phyloP scores from a whole-genome alignment of 345 rosid genomes.

The Erucastrum elatum region DNA sequence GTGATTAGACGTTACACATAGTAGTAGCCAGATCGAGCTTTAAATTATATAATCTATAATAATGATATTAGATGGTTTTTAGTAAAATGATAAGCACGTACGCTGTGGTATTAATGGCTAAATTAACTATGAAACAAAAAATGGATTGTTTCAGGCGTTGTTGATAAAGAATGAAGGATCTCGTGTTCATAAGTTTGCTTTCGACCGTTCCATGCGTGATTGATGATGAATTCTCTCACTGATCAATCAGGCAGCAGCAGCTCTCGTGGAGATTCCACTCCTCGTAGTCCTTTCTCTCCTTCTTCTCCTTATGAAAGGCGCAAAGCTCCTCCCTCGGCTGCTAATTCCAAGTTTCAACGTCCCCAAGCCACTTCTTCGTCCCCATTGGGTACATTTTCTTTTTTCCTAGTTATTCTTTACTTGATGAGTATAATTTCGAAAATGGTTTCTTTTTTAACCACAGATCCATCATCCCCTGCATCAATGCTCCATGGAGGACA shows the following conservation, averaged over 20 bases:
- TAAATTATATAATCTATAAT: neutral
- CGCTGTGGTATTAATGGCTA: conserved; percentile 14
- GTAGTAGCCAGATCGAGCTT: conserved; percentile 7
- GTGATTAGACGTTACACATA: conserved; percentile 6
- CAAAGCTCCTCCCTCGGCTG: conserved; percentile 32
- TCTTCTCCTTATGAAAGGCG: conserved; percentile 49
- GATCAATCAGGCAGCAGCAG: conserved; percentile 42
- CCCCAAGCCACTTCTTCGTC: conserved; percentile 37
- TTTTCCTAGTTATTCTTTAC: neutral
- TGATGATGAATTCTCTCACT: conserved; percentile 39
- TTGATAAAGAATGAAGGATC: conserved; percentile 39
- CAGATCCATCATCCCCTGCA: conserved; percentile 59
- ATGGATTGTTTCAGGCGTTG: conserved; percentile 29
- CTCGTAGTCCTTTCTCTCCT: conserved; percentile 40
- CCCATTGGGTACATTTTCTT: conserved; percentile 44
- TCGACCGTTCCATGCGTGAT: neutral
- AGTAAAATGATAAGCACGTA: neutral
- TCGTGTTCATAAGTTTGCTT: conserved; percentile 36
- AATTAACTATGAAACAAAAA: neutral
- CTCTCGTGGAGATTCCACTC: conserved; percentile 34
- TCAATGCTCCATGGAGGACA: conserved; percentile 56
- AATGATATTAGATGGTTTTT: neutral
- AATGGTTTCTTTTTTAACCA: conserved; percentile 2
- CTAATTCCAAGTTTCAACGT: conserved; percentile 53
- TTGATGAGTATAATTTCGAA: neutral